These are phyloP conservation scores for Dryas drummondii DNA, from an alignment of 306 rosid species.

Conservation along the genomic window DNA sequence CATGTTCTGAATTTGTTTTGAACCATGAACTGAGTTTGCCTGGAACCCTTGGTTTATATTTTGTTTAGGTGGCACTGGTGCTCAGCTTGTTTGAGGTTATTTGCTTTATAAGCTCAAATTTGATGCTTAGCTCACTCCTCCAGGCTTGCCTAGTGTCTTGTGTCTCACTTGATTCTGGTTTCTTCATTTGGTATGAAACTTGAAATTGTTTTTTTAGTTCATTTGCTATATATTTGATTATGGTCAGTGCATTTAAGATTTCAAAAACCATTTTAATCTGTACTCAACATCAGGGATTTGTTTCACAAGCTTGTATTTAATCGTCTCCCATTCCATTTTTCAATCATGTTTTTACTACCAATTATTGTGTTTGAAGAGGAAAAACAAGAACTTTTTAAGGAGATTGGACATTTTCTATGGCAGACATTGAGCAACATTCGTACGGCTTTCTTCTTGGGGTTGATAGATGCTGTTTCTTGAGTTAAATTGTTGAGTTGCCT, in stretches of 20 bases:
- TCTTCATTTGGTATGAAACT: constrained; percentile 1
- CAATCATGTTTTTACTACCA: background rate
- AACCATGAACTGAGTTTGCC: background rate
- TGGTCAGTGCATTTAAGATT: background rate
- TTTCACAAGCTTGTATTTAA: background rate
- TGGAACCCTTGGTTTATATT: constrained; percentile 9
- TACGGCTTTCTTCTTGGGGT: background rate
- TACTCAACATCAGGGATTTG: background rate
- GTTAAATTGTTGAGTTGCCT: background rate
- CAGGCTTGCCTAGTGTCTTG: background rate
- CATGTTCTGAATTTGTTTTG: constrained; percentile 4
- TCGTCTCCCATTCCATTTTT: background rate
- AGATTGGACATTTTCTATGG: background rate
- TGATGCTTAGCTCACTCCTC: constrained; percentile 3
- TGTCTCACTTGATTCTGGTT: background rate
- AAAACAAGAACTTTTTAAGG: background rate
- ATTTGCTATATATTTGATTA: background rate
- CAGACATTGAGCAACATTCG: background rate
- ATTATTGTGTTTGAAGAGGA: background rate
- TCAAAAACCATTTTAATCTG: background rate
- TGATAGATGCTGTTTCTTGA: background rate
- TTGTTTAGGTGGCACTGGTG: background rate
- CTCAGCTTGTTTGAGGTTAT: background rate
- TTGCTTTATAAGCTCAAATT: background rate
- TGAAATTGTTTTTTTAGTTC: background rate